Percentiles rank a stretch among this genome's conserved stretches.
These are phyloP conservation scores for Inonotus hispidus DNA, from an alignment of 1,284 basidiomycete genomes.

Conservation along the genomic window DNA sequence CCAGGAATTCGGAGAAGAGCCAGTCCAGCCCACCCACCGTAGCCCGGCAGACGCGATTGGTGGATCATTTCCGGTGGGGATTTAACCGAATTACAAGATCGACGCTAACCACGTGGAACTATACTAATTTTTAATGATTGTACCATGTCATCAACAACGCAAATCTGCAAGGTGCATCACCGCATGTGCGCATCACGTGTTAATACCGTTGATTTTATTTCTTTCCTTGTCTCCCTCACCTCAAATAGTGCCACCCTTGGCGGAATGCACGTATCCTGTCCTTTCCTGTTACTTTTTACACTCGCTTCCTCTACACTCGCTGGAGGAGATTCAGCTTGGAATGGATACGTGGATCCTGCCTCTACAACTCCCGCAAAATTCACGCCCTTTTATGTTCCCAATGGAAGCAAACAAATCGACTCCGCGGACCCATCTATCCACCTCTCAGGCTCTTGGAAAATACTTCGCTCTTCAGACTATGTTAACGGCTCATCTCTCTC, in stretches of 20 bases:
- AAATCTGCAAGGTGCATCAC: neutral
- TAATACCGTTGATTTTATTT: neutral
- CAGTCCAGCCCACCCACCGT: neutral
- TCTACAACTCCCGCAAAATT: constrained; percentile 20
- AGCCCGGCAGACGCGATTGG: neutral
- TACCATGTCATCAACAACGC: neutral
- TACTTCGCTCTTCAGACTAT: constrained; percentile 10
- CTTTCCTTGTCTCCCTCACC: no score
- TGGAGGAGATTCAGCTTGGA: constrained; percentile 20
- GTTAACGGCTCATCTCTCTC: constrained; percentile 20
- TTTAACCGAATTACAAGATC: neutral
- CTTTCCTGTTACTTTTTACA: neutral
- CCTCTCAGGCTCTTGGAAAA: constrained; percentile 20
- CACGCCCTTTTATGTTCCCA: constrained; percentile 24
- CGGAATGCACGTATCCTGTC: neutral
- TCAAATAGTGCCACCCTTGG: neutral
- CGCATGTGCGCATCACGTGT: neutral
- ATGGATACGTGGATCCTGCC: constrained; percentile 19
- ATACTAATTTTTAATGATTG: no score
- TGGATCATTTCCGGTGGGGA: neutral
- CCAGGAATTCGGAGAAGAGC: neutral
- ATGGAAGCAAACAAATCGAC: constrained; percentile 21
- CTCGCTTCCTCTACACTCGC: constrained; percentile 1
- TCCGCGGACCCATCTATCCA: constrained; percentile 17
- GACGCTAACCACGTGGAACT: neutral